Percentiles rank a stretch among this genome's conserved stretches.
Conservation (phyloP, 306 rosid species). For the Senna tora region DNA sequence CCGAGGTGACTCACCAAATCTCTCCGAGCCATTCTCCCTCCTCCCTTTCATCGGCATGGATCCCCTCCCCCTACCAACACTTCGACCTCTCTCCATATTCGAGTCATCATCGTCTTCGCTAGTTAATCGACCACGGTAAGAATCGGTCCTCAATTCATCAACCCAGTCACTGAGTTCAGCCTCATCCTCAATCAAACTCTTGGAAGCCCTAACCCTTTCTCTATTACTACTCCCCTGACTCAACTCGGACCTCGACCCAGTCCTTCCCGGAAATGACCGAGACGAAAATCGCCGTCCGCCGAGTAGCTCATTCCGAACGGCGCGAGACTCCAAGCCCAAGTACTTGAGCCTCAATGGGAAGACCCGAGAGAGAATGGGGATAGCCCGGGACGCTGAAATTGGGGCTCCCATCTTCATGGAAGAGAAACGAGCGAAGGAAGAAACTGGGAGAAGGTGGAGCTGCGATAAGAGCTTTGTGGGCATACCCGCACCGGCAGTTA, state of each 20-base stretch:
- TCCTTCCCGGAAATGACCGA: conserved; percentile 41
- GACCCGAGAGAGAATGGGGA: conserved; percentile 49
- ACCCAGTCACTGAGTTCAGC: conserved; percentile 90
- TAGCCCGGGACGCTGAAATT: conserved; percentile 27
- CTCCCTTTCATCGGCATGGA: conserved; percentile 41
- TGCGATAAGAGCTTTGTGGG: conserved; percentile 66
- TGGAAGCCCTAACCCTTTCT: conserved; percentile 43
- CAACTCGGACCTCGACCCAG: conserved; percentile 39
- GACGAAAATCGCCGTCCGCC: conserved; percentile 48
- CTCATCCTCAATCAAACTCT: conserved; percentile 81
- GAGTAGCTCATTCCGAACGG: conserved; percentile 37
- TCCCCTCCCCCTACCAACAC: conserved; percentile 36
- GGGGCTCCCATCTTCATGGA: conserved; percentile 50
- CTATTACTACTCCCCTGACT: conserved; percentile 29
- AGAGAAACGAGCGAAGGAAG: conserved; percentile 44
- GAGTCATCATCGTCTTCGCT: conserved; percentile 45
- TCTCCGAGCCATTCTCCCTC: conserved; percentile 38
- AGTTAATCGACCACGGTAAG: conserved; percentile 38
- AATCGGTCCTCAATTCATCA: conserved; percentile 54
- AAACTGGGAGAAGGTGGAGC: conserved; percentile 56
- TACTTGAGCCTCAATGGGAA: conserved; percentile 63
- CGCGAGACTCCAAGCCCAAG: conserved; percentile 28
- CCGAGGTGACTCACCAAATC: conserved; percentile 39
- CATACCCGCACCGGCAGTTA: conserved; percentile 37
- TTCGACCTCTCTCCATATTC: conserved; percentile 33